Base-by-base conservation (phyloP, 257 asterid genomes). In the Gentiana macrophylla region DNA sequence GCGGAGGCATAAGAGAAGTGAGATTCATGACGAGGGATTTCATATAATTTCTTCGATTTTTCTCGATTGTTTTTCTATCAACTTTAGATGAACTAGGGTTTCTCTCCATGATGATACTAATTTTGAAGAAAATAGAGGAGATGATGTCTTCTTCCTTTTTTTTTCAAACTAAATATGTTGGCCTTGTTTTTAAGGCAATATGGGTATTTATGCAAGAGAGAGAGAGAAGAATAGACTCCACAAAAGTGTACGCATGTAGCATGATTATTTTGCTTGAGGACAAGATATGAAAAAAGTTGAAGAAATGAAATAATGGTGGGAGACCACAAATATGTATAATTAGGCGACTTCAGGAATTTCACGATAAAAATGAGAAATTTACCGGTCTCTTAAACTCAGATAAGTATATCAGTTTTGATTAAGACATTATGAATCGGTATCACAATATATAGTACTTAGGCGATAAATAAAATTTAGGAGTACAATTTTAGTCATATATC, bases 1-100 rank as follows among this genome's bases (percentile, higher is more conserved):
- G 77, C 51, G 45, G 77, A 54, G 89, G 86, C 24, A 88, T 59
- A 8, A 89, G 84, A 52, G 82, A 76, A 12, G 2, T 63, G 75
- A 89, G 97, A 55, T 61, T 35, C 51, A 77, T 54, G 59, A 65
- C 71, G 46, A 89, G 91, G 63, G 65, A 52, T 65, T 85, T 83
- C 95, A 85, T 79, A 49, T 76, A 70, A 73, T 70, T 68, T 68
- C 97, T 81, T 56, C 95, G 55, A 46, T 83, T 80, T 64, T 65
- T 83, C 74, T 88, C 96, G 1, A 80, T 50, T 33, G 84, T 87
- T 48, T 84, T 87, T 70, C 88, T 78, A 70, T 84, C 91, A 35
- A 65, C 68, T 68, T 66, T 78, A 15, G 74, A 59, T 43, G 74
- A 69, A 68, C 74, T 67, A 68, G 78, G 79, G 69, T 68, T 68